Evolutionary conservation across 2,329 filamentous ascomycete genomes (phyloP).

Genomic region (Epichloe aotearoae): DNA sequence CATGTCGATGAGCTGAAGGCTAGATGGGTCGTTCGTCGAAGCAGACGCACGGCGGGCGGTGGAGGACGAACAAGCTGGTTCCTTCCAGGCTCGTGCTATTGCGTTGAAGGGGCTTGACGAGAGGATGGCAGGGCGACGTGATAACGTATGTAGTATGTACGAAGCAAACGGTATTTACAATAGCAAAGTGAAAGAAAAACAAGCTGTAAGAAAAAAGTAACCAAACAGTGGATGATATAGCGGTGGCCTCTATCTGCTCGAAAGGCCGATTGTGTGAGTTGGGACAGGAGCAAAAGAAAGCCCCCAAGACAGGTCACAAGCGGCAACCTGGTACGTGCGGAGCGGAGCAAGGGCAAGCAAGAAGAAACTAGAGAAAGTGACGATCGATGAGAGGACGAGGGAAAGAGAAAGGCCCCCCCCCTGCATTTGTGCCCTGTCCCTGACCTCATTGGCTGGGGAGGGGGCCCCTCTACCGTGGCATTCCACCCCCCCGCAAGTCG

Average conservation of each 20-base stretch:
- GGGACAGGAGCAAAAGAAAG: not conserved
- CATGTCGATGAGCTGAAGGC: slow-evolving; percentile 13
- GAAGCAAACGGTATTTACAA: not conserved
- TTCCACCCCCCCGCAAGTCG: too few relatives aligned
- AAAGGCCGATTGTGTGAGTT: not conserved
- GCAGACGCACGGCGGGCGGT: not conserved
- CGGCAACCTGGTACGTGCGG: too few relatives aligned
- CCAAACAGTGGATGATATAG: not conserved
- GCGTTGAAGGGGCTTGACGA: not conserved
- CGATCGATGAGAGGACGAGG: not conserved
- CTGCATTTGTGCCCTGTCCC: not conserved
- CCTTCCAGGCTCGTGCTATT: not conserved
- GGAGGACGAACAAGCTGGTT: not conserved
- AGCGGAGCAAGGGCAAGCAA: not conserved
- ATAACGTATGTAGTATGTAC: not conserved
- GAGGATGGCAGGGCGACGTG: not conserved
- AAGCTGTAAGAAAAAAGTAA: not conserved
- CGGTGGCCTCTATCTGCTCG: not conserved
- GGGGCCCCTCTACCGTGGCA: not conserved
- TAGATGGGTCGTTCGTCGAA: not conserved
- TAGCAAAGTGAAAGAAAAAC: not conserved
- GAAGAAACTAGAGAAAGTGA: not conserved
- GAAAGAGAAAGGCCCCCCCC: not conserved
- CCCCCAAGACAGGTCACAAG: not conserved
- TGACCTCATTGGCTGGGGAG: not conserved